Base-by-base conservation (phyloP, 768 basidiomycete genomes). In the Royoungia palumana region DNA sequence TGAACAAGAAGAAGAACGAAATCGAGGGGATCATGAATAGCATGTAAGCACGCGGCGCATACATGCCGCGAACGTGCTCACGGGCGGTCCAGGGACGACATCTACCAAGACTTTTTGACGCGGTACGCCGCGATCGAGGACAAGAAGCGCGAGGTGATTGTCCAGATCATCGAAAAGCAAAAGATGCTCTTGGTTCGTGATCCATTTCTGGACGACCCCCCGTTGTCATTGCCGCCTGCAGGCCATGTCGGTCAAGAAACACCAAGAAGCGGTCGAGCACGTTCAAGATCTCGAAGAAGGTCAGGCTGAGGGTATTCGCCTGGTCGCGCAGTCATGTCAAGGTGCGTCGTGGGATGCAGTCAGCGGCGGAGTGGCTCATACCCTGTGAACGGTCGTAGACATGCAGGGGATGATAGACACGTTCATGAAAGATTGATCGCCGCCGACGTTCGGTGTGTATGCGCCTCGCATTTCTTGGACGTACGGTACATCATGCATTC, bases 191-290 rank as follows among this genome's bases (percentile, higher is more conserved):
- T 69, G 49, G 66, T 69, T 12, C 30, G 58, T 50, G 11, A 14
- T 24, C 14, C 37, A 6, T 48, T 8, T 25, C 10, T 46, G 19
- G n/a, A 27, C 13, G 32, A 32, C 32, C 41, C 13, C 7, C 4
- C 6, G 11, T 22, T 0, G n/a, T 27, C 16, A 30, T 13, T 2
- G 28, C 35, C 14, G 9, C 22, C 21, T 24, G 9, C 25, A 67
- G 66, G 39, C 65, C 1, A 30, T 67, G 8, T 63, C 65, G 0
- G 56, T 69, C 28, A 53, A 54, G 34, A 54, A 57, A 46, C 67
- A 67, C 32, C 67, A 66, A n/a, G 56, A 57, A 12, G 49, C 44
- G 6, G 37, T 67, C 6, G 56, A 57, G 35, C 51, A 52, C 19
- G 42, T 53, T 13, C 54, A 59, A 19, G 28, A 61, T 16, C 54